phyloP scores from a whole-genome alignment of 2,329 filamentous ascomycete species.

The Colletotrichum orchidophilum region DNA sequence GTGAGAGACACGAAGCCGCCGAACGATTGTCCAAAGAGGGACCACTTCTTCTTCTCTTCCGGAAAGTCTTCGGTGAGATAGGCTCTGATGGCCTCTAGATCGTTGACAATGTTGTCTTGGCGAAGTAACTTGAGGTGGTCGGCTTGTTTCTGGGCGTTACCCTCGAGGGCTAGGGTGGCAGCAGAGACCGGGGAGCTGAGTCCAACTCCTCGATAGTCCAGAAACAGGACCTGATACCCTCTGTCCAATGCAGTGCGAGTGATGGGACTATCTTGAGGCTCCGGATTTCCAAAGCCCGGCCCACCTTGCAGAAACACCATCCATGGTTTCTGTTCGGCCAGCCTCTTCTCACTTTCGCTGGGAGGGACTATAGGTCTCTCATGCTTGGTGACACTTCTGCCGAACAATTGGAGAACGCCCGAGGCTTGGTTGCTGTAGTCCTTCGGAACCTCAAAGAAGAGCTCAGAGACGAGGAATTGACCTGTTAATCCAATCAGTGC shows the following conservation, averaged over 20 bases:
- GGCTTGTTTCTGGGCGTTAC: constrained; percentile 73
- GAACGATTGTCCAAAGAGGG: constrained; percentile 89
- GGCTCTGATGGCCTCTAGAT: constrained; percentile 86
- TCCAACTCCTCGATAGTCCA: constrained; percentile 94
- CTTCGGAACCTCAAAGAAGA: constrained; percentile 87
- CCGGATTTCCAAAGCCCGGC: constrained; percentile 79
- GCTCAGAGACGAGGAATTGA: constrained; percentile 78
- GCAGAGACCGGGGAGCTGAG: constrained; percentile 83
- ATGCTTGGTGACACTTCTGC: constrained; percentile 74
- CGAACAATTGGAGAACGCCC: constrained; percentile 79
- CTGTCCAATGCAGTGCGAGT: constrained; percentile 77
- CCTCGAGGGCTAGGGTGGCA: constrained; percentile 72
- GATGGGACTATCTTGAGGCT: constrained; percentile 78
- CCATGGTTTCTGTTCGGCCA: constrained; percentile 59
- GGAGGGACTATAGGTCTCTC: constrained; percentile 67
- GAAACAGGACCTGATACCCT: constrained; percentile 84
- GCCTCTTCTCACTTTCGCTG: constrained; percentile 46
- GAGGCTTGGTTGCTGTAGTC: constrained; percentile 74
- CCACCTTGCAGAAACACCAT: constrained; percentile 86
- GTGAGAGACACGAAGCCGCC: constrained; percentile 87
- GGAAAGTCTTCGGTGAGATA: constrained; percentile 77
- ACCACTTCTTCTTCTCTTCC: constrained; percentile 79
- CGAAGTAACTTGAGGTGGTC: constrained; percentile 86
- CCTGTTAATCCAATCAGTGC: constrained; percentile 55
- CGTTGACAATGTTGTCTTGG: constrained; percentile 88